Evolutionary conservation across 768 basidiomycete genomes (phyloP), one percentile per base, ranked within the genome.

Genomic region (Sporobolomyces roseus): DNA sequence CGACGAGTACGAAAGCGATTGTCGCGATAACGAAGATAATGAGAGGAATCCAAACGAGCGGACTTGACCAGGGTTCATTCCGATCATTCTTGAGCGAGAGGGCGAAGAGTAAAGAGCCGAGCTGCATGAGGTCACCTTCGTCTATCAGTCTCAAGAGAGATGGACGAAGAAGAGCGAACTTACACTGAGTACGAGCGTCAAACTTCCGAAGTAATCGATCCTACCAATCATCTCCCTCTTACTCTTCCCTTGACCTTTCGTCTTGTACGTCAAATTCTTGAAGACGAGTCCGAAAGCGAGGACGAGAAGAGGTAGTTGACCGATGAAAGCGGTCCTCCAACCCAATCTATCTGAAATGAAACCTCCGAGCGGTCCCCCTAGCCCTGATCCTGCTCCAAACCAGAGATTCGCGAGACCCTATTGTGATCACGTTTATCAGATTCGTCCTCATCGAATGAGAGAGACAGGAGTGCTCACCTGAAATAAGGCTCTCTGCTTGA

Each of bases 401-500:
- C 91, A 74, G 75, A 72, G 46, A 61, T 77, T 78, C 4, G 66
- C 58, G 30, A 60, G 58, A 12, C 58, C 58, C 75, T 71, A 41
- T n/a, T n/a, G n/a, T n/a, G n/a, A n/a, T n/a, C n/a, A n/a, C n/a
- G n/a, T n/a, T n/a, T n/a, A n/a, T n/a, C n/a, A n/a, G n/a, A n/a
- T n/a, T n/a, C n/a, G n/a, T n/a, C n/a, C n/a, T n/a, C 21, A 14
- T 14, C 12, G 45, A 45, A 30, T 6, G 29, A 10, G n/a, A 25
- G 30, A n/a, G 35, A 41, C 10, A 9, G 9, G 10, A 9, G 10
- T 9, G 38, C 65, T 87, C 82, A 60, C 93, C 78, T 98, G 94
- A 76, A 92, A 94, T 13, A 94, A 79, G 3, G 91, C 93, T 61
- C 93, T 84, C 68, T 90, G 87, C 77, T 88, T 88, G 74, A 97